A percentile compares a stretch with the other conserved stretches of the same genome.
Conservation (phyloP, 2,329 filamentous ascomycete species). For the Leptographium galeiforme region DNA sequence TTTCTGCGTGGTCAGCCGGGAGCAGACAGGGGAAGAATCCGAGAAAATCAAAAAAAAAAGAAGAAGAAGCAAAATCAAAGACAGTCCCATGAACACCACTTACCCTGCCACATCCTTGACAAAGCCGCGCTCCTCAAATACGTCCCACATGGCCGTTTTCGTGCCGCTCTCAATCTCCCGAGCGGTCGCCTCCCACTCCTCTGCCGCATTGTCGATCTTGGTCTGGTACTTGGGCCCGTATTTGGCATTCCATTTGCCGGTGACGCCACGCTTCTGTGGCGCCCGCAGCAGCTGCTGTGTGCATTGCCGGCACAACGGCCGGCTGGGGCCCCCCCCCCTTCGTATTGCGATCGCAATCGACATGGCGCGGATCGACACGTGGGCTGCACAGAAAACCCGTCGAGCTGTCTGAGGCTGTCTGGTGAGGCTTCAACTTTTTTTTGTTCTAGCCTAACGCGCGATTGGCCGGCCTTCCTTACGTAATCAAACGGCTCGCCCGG, state of each 20-base stretch:
- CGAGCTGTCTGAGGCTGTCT: not conserved
- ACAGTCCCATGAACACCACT: constrained; percentile 12
- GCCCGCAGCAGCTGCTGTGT: constrained; percentile 1
- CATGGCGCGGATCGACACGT: not conserved
- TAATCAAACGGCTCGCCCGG: not conserved
- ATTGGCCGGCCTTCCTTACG: not conserved
- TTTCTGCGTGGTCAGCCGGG: constrained; percentile 19
- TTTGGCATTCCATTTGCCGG: constrained; percentile 9
- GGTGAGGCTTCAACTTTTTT: not conserved
- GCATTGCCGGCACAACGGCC: constrained; percentile 9
- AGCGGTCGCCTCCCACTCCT: constrained; percentile 35
- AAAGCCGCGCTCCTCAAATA: constrained; percentile 58
- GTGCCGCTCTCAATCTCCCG: constrained; percentile 35
- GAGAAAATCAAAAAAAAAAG: not conserved
- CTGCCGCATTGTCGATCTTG: constrained; percentile 28
- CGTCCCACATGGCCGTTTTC: constrained; percentile 40
- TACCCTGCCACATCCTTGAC: constrained; percentile 66
- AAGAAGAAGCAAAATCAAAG: not conserved
- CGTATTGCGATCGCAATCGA: not conserved
- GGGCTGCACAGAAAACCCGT: not conserved
- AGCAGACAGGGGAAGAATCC: too few species aligned
- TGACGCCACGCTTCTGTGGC: constrained; percentile 4
- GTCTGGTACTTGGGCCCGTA: constrained; percentile 23
- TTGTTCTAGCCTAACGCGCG: not conserved
- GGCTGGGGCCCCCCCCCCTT: constrained; percentile 3